Percentiles rank a stretch among this genome's conserved stretches.
Conservation (phyloP, 2,329 filamentous ascomycete genomes). For the Aspergillus costaricaensis region DNA sequence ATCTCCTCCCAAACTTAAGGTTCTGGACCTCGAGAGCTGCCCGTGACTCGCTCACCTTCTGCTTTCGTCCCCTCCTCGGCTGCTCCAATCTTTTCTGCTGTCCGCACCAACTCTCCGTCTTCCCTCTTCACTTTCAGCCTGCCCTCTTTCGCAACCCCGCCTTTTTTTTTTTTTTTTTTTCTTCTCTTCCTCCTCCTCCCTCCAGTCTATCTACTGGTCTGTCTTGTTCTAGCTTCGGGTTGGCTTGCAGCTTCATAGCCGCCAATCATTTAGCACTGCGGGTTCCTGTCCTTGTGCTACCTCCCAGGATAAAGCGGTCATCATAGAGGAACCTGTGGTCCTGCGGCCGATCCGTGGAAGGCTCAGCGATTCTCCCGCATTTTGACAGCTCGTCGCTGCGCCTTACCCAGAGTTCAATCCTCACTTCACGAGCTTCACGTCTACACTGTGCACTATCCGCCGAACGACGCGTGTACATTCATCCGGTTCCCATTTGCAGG, state of each 20-base stretch:
- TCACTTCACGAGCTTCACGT: conserved; percentile 9
- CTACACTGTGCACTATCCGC: conserved; percentile 5
- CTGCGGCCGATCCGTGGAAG: conserved; percentile 33
- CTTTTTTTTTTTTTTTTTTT: conserved; percentile 4
- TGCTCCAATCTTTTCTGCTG: conserved; percentile 2
- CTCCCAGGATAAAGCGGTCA: conserved; percentile 14
- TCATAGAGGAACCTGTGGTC: conserved; percentile 25
- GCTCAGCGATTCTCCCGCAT: conserved; percentile 36
- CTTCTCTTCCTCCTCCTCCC: background rate
- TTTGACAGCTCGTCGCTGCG: conserved; percentile 34
- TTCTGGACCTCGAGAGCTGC: conserved; percentile 11
- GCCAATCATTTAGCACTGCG: conserved; percentile 5
- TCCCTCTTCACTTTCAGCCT: background rate
- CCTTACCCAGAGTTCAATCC: conserved; percentile 28
- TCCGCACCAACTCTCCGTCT: conserved; percentile 1
- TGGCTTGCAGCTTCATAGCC: conserved; percentile 6
- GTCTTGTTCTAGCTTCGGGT: background rate
- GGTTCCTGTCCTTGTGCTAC: conserved; percentile 12
- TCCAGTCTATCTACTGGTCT: background rate
- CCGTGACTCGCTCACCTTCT: conserved; percentile 14
- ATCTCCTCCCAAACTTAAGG: conserved; percentile 6
- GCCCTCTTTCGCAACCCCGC: conserved; percentile 9
- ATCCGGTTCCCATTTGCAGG: background rate
- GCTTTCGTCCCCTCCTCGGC: conserved; percentile 3
- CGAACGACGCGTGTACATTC: conserved; percentile 6